Base-by-base conservation (phyloP, 2,329 filamentous ascomycete species). In the Aspergillus brasiliensis region DNA sequence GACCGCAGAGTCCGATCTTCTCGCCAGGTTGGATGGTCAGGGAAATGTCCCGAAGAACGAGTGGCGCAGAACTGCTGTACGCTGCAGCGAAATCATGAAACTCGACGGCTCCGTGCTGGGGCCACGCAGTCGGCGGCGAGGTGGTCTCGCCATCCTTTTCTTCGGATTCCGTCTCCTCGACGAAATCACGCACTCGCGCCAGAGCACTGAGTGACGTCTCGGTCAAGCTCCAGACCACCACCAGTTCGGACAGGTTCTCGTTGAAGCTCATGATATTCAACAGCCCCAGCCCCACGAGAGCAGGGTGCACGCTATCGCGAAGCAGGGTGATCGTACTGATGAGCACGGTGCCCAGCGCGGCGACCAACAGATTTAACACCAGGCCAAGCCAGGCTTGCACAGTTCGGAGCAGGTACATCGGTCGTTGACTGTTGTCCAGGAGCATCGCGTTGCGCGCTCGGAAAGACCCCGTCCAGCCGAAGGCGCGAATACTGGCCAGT, bases 121-220 rank as follows among this genome's bases (percentile, higher is more conserved):
- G 46, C 46, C 46, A 28, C 15, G 23, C 7, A 8, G 23, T 27
- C 5, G 21, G 46, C 2, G 15, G 46, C 46, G n/a, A 6, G 11
- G 28, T 23, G 46, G 8, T 13, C 23, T 48, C 46, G 8, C 25
- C 15, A 13, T 23, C 23, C 46, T 48, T 48, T 1, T 15, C 27
- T 27, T 48, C 46, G 2, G 46, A 25, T 8, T 25, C 46, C 3
- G 27, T 25, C 10, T 28, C 46, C 15, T 48, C n/a, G 27, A 28
- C 21, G 25, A 48, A 48, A 10, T 15, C 27, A n/a, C n/a, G 83
- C 71, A 59, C 80, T 10, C 68, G 59, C 5, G 66, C 55, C 7
- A 70, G 59, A 8, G 82, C 82, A 10, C 83, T 83, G 28, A 86
- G 75, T 10, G 78, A 78, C 0, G 82, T 85, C 65, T 86, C 84